Base-by-base conservation (phyloP, 495 filamentous ascomycete genomes). In the Xylaria grammica region DNA sequence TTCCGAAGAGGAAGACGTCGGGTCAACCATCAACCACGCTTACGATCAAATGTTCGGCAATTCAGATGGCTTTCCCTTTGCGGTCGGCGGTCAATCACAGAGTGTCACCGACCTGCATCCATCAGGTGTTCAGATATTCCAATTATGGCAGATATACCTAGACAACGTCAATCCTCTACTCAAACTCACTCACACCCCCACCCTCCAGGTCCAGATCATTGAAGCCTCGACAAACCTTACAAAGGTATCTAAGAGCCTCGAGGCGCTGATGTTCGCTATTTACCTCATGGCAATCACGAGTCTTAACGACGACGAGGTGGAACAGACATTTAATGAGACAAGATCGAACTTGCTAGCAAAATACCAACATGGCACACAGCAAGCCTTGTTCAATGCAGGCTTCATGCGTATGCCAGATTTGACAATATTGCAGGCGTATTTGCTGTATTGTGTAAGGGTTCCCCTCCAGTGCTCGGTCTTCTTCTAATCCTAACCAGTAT, bases 101-200 rank as follows among this genome's bases (percentile, higher is more conserved):
- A 84, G 68, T 69, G 82, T 84, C 50, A 80, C 80, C 6, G 69
- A 71, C 46, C 71, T 87, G n/a, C 90, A 94, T 76, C 90, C 90
- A 0, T 72, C 74, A 4, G 75, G 86, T 7, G 81, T 91, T 56
- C 89, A 92, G 60, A 88, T 92, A 22, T 87, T 92, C 67, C 84
- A 87, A 66, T 72, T 93, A 20, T 92, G 90, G 90, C 87, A 92
- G 68, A 82, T 84, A 0, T 91, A 88, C 69, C 80, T 90, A 48
- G 82, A 82, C 58, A 89, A 89, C 73, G 84, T 91, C 70, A 87
- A 91, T 70, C 88, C 89, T 1, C 69, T 92, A n/a, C 81, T 85
- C 17, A 91, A 91, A 67, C 73, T 91, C 26, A 81, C 87, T 20
- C 90, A 92, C 75, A 82, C 80, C 0, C 87, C 87, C 2, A 90